Conservation (phyloP, 768 basidiomycete species). For the Cystobasidiopsis lactophilus region DNA sequence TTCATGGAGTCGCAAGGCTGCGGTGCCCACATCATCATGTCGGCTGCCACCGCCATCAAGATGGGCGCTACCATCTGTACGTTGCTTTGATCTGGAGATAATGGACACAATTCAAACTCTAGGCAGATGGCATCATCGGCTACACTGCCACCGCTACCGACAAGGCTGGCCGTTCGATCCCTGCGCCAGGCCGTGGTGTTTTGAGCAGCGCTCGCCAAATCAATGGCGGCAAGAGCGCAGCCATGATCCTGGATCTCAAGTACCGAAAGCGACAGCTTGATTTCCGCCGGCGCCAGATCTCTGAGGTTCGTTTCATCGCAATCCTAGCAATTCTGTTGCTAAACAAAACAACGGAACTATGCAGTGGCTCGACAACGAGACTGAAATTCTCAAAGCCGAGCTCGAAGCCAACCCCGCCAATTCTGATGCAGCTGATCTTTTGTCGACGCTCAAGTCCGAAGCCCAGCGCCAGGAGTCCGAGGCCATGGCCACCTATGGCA, state of each 20-base stretch:
- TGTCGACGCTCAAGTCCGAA: conserved; percentile 71
- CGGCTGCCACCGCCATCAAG: conserved; percentile 80
- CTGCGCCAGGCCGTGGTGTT: conserved; percentile 85
- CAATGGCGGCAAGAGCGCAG: conserved; percentile 22
- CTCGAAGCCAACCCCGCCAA: conserved; percentile 28
- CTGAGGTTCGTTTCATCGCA: conserved; percentile 19
- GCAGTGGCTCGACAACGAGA: conserved; percentile 82
- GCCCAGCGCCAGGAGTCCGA: conserved; percentile 81
- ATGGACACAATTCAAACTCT: background rate
- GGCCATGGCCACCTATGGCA: conserved; percentile 77
- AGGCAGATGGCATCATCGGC: conserved; percentile 47
- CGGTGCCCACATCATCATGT: conserved; percentile 95
- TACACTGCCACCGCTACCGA: conserved; percentile 95
- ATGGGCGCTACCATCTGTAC: conserved; percentile 65
- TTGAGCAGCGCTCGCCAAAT: conserved; percentile 72
- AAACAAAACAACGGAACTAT: too few species aligned
- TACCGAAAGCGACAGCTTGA: conserved; percentile 84
- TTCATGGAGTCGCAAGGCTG: conserved; percentile 90
- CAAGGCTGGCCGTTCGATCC: conserved; percentile 94
- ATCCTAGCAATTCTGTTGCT: too few species aligned
- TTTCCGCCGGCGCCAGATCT: conserved; percentile 87
- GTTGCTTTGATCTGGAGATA: background rate
- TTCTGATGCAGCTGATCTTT: conserved; percentile 34
- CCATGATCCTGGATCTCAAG: conserved; percentile 48
- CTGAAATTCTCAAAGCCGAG: conserved; percentile 60